Evolutionary conservation across 2,329 filamentous ascomycete species (phyloP), one percentile per base, ranked within the genome.

Genomic region (Ophiobolus disseminans): DNA sequence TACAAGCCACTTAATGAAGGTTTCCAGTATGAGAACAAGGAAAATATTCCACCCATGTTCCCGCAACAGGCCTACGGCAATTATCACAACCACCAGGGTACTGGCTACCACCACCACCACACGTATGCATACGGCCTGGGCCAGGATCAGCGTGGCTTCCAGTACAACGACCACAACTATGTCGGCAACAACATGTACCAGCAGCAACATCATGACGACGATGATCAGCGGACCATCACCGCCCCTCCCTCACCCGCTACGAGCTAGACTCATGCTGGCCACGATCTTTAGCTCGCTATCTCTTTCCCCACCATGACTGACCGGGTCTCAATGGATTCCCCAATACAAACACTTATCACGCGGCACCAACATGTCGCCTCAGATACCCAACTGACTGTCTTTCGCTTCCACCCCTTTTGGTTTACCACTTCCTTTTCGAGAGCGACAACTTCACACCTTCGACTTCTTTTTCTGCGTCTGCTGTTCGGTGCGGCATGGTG

Each of bases 201-300:
- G 39, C 64, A 66, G 28, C 56, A 63, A 9, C 40, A 41, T 19
- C 50, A 60, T 11, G 54, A 65, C 25, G 57, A 62, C 25, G 69
- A 72, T 50, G 69, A 73, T 43, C 58, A 69, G 34, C 67, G 69
- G 28, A 73, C 69, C 5, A 57, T 73, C 44, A 72, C 69, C 13
- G 69, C 69, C 46, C 68, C 69, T 8, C 69, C 69, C 30, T 73
- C 69, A 8, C 69, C 69, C 46, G 63, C 65, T 45, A 63, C 62
- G 5, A 58, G 55, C 46, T 72, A 55, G 57, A 35, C 23, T 19
- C 11, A 35, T 39, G 37, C 1, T 4, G n/a, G 13, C 7, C 14
- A 21, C 39, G 40, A 26, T 23, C 22, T 2, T 10, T 14, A 35
- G 16, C 21, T 17, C 16, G 19, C 25, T 9, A 48, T 44, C 17